Conservation (phyloP, 176 grass and related monocot genomes). For the Lolium rigidum region DNA sequence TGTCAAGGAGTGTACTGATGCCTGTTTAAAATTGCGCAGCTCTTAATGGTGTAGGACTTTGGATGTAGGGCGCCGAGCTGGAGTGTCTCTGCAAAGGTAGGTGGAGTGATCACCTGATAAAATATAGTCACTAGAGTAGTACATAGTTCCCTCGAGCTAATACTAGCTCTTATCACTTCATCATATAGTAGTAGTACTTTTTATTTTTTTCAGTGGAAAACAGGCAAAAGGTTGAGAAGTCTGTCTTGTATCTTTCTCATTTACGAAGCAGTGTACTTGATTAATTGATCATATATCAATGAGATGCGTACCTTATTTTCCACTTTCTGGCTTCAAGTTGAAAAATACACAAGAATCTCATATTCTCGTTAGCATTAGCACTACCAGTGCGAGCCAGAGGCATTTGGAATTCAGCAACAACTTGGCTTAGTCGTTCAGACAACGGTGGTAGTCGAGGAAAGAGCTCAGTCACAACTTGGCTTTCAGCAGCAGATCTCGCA, state of each 20-base stretch:
- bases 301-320: background rate
- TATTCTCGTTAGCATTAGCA: background rate
- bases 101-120: conserved; percentile 22
- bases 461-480: too few species aligned
- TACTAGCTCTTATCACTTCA: conserved; percentile 31
- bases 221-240: conserved; percentile 27
- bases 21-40: conserved; percentile 28
- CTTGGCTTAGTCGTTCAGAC: too few species aligned
- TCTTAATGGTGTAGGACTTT: conserved; percentile 25
- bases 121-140: background rate
- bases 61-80: conserved; percentile 34
- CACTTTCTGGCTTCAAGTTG: background rate
- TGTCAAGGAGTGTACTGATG: conserved; percentile 45
- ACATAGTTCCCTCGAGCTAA: background rate
- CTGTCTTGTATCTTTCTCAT: conserved; percentile 39
- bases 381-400: too few species aligned
- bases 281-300: background rate
- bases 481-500: too few species aligned
- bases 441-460: too few species aligned
- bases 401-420: too few species aligned
- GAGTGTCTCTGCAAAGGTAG: conserved; percentile 37
- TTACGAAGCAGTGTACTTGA: background rate
- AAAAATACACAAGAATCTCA: background rate
- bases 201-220: conserved; percentile 33
- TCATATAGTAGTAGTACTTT: background rate